Percentiles rank a stretch among this genome's conserved stretches.
Conservation (phyloP, 495 filamentous ascomycete genomes). For the Trypethelium eluteriae region DNA sequence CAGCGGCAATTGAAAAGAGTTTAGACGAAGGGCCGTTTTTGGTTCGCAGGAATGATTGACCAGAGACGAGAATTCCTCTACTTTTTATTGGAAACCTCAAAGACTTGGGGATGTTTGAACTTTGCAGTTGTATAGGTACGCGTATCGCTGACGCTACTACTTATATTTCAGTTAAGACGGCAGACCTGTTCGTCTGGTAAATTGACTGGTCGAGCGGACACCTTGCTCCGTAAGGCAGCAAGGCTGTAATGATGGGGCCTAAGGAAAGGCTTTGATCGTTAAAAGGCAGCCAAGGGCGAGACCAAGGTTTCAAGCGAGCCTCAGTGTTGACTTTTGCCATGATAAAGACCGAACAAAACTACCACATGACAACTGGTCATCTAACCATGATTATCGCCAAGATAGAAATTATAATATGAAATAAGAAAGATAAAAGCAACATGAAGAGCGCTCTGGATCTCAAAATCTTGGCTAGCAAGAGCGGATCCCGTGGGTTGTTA, state of each 20-base stretch:
- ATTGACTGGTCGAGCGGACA: not conserved
- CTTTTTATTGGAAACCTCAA: not conserved
- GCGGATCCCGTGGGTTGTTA: too few relatives aligned
- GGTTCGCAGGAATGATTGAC: not conserved
- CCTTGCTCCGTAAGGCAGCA: not conserved
- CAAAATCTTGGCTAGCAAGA: too few relatives aligned
- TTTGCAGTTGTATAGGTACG: not conserved
- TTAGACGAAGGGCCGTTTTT: not conserved
- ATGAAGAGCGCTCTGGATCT: too few relatives aligned
- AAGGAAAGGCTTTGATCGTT: not conserved
- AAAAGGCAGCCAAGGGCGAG: not conserved
- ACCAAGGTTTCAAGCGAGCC: not conserved
- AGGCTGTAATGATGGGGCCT: constrained; percentile 3
- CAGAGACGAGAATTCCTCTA: not conserved
- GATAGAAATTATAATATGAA: too few relatives aligned
- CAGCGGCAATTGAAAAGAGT: not conserved
- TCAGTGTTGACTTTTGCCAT: not conserved
- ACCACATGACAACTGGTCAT: not conserved
- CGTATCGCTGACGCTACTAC: not conserved
- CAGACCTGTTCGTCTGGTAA: not conserved
- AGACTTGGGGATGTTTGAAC: not conserved
- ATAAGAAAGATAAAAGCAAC: too few relatives aligned
- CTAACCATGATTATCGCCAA: too few relatives aligned
- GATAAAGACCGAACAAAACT: not conserved
- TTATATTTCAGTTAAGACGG: not conserved